phyloP scores from a whole-genome alignment of 108 stramenopile genomes.

The Discostella pseudostelligera region DNA sequence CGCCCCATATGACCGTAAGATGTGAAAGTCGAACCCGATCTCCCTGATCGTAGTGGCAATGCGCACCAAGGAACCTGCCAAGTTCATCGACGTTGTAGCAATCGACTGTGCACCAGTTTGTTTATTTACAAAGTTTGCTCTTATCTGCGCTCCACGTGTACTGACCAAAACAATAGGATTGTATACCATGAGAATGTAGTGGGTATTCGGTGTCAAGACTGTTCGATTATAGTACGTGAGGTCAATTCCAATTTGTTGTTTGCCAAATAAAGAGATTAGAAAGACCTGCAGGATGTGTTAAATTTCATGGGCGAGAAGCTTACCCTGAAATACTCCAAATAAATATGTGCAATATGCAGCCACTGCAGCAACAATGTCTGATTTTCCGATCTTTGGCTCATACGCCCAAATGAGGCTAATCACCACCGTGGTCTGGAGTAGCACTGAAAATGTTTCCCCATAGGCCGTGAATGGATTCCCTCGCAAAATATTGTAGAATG shows the following conservation, averaged over 20 bases:
- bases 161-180: conserved; percentile 61
- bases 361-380: conserved; percentile 36
- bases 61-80: conserved; percentile 60
- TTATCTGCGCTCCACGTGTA: conserved; percentile 65
- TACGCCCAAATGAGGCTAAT: conserved; percentile 59
- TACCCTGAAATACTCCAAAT: conserved; percentile 34
- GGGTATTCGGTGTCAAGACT: conserved; percentile 54
- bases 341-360: conserved; percentile 45
- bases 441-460: conserved; percentile 73
- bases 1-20: conserved; percentile 56
- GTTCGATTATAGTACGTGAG: neutral
- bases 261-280: too few species aligned
- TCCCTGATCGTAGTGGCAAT: conserved; percentile 77
- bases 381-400: conserved; percentile 21
- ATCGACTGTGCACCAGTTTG: conserved; percentile 78
- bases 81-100: conserved; percentile 66
- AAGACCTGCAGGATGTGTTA: neutral
- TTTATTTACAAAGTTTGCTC: conserved; percentile 53
- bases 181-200: conserved; percentile 61
- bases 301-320: neutral
- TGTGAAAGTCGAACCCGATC: conserved; percentile 70
- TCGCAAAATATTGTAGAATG: conserved; percentile 62
- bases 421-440: conserved; percentile 58
- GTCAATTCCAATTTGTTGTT: neutral
- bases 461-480: conserved; percentile 81